A percentile compares a stretch with the other conserved stretches of the same genome.
Evolutionary conservation across 306 rosid genomes (phyloP).

Genomic region (Prunus mongolica): DNA sequence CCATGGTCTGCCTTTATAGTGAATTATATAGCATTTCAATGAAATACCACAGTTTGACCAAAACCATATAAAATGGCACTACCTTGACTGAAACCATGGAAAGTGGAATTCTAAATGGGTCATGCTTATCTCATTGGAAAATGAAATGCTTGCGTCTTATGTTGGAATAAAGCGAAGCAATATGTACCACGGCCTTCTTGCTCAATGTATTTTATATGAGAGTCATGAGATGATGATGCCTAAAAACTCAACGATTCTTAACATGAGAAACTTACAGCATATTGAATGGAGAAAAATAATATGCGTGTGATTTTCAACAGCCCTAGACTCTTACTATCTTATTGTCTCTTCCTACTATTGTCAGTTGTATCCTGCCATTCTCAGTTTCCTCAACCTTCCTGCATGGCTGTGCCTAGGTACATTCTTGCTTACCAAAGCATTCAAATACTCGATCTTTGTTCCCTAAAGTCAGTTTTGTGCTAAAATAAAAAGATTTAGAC

Average conservation of each 20-base stretch:
- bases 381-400: background rate
- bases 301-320: background rate
- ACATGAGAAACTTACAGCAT: background rate
- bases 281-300: background rate
- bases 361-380: background rate
- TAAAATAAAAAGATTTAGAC: background rate
- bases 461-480: background rate
- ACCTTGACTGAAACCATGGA: background rate
- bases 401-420: background rate
- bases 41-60: background rate
- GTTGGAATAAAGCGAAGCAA: background rate
- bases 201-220: background rate
- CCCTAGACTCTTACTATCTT: background rate
- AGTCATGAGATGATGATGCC: background rate
- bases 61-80: background rate
- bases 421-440: background rate
- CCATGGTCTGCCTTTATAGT: background rate
- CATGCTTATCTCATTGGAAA: background rate
- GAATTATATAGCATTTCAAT: background rate
- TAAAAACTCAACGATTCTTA: background rate
- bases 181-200: background rate
- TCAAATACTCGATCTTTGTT: background rate
- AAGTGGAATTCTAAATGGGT: background rate
- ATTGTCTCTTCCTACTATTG: background rate
- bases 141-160: background rate